Conservation (phyloP, 2,329 filamentous ascomycete species). For the Xylariomycetidae sp. region DNA sequence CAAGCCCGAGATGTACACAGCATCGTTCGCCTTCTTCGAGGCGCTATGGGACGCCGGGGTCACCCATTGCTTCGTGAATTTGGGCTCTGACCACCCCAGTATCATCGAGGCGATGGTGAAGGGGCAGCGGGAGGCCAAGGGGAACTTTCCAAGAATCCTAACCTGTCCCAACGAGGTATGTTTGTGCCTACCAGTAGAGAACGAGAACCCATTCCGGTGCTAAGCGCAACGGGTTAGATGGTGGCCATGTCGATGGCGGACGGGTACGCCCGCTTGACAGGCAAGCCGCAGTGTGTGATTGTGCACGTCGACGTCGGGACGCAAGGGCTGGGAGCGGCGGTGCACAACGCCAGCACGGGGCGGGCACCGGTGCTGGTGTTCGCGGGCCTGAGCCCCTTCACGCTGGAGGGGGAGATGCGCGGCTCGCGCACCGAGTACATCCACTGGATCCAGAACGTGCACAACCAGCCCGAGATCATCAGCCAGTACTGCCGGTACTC, state of each 20-base stretch:
- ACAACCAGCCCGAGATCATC: conserved; percentile 74
- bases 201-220: background rate
- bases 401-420: conserved; percentile 69
- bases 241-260: conserved; percentile 81
- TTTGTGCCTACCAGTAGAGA: conserved; percentile 1
- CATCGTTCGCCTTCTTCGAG: conserved; percentile 63
- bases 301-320: conserved; percentile 80
- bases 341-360: conserved; percentile 73
- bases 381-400: conserved; percentile 71
- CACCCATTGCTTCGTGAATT: conserved; percentile 50
- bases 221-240: conserved; percentile 47
- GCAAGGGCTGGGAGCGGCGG: conserved; percentile 68
- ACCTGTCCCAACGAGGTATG: conserved; percentile 73
- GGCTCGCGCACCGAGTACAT: conserved; percentile 79
- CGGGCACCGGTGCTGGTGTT: conserved; percentile 72
- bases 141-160: conserved; percentile 64
- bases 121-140: conserved; percentile 60
- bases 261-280: conserved; percentile 67
- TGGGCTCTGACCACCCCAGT: conserved; percentile 67
- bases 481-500: conserved; percentile 80
- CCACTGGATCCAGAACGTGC: conserved; percentile 81
- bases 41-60: conserved; percentile 31
- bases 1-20: conserved; percentile 45
- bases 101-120: conserved; percentile 79
- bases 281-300: conserved; percentile 69